Conservation (phyloP, 352 stramenopile genomes). For the Pythium rhizo-oryzae region DNA sequence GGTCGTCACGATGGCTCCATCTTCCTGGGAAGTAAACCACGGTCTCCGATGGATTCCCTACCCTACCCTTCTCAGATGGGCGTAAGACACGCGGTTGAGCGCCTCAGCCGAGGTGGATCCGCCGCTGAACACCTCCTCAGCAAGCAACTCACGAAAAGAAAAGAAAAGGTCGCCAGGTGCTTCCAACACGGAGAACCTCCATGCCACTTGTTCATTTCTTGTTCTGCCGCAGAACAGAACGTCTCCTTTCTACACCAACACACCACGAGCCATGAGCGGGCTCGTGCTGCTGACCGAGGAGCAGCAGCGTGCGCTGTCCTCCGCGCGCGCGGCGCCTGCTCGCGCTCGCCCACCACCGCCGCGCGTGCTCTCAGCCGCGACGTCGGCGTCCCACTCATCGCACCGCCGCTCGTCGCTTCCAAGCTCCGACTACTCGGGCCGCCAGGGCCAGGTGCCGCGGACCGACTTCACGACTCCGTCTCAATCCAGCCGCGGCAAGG, state of each 20-base stretch:
- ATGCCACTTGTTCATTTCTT: neutral
- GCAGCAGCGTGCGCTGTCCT: conserved; percentile 48
- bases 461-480: conserved; percentile 23
- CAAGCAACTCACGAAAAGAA: neutral
- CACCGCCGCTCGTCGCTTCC: conserved; percentile 12
- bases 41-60: neutral
- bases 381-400: neutral
- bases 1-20: too few relatives aligned
- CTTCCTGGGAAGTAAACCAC: too few relatives aligned
- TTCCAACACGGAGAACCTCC: neutral
- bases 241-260: neutral
- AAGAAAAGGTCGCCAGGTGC: too few relatives aligned
- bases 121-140: neutral
- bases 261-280: conserved; percentile 9
- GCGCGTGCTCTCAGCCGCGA: neutral
- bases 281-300: conserved; percentile 56
- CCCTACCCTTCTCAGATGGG: neutral
- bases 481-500: neutral
- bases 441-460: conserved; percentile 8
- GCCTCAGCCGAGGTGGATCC: neutral
- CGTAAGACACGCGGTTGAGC: neutral
- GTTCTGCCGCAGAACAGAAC: neutral
- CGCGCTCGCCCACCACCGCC: conserved; percentile 1
- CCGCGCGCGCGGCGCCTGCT: conserved; percentile 1
- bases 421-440: conserved; percentile 1